These are phyloP conservation scores for Grosmannia huntii DNA, from an alignment of 2,329 filamentous ascomycete species.

Conservation along the genomic window DNA sequence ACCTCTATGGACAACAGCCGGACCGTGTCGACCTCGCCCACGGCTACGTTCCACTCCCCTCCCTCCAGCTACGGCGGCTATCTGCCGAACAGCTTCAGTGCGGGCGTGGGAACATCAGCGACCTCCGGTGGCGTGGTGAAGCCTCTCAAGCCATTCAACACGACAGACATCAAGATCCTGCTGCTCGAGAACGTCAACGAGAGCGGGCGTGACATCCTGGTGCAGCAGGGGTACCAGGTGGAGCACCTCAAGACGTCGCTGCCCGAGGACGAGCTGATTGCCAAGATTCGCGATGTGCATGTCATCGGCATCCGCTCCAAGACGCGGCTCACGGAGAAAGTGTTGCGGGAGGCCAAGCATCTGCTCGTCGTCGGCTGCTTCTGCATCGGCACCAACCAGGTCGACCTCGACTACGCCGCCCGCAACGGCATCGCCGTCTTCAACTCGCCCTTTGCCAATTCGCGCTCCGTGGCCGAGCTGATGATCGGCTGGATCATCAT, in stretches of 20 bases:
- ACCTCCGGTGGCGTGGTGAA: conserved; percentile 38
- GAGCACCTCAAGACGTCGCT: conserved; percentile 82
- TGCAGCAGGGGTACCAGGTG: conserved; percentile 85
- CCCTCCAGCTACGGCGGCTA: conserved; percentile 42
- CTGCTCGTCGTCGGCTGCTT: conserved; percentile 95
- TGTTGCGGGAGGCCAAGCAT: conserved; percentile 82
- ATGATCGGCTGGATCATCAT: conserved; percentile 90
- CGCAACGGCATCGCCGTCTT: conserved; percentile 87
- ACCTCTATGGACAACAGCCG: conserved; percentile 27
- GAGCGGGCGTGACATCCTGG: conserved; percentile 73
- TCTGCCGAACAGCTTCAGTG: conserved; percentile 10
- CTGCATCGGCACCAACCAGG: conserved; percentile 96
- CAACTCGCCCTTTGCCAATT: conserved; percentile 98
- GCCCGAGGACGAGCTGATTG: conserved; percentile 84
- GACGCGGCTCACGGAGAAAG: conserved; percentile 79
- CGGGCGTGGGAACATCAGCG: conserved; percentile 16
- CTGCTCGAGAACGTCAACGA: conserved; percentile 93
- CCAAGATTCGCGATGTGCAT: conserved; percentile 92
- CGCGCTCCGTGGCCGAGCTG: conserved; percentile 87
- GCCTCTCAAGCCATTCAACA: conserved; percentile 88
- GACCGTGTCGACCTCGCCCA: conserved; percentile 63
- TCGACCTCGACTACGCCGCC: conserved; percentile 74
- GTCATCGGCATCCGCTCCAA: conserved; percentile 98
- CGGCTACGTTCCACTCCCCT: conserved; percentile 61
- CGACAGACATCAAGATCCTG: conserved; percentile 90